Evolutionary conservation across 2,329 filamentous ascomycete genomes (phyloP).

Genomic region (Xylaria sp.): DNA sequence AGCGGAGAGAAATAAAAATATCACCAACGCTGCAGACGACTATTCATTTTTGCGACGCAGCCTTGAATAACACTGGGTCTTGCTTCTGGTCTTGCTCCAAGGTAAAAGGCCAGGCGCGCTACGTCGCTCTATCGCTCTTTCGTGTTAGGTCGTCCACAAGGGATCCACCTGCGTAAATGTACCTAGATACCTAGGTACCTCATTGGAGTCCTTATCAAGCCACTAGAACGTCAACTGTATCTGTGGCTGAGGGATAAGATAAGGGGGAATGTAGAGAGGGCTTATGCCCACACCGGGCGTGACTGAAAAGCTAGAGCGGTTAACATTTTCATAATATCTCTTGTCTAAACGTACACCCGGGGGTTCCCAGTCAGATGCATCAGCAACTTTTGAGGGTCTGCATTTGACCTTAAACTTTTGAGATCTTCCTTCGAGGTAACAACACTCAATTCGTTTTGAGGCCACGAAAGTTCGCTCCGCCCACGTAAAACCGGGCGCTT

Average conservation of each 20-base stretch:
- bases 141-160: background rate
- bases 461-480: background rate
- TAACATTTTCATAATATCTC: background rate
- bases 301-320: background rate
- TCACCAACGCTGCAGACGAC: slow-evolving; percentile 14
- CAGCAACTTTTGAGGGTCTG: slow-evolving; percentile 19
- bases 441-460: background rate
- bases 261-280: background rate
- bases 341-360: background rate
- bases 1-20: slow-evolving; percentile 11
- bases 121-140: background rate
- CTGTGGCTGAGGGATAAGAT: slow-evolving; percentile 12
- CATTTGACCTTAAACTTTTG: background rate
- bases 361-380: background rate
- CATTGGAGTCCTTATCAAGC: background rate
- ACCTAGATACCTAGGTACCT: no score
- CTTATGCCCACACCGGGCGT: background rate
- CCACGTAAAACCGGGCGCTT: background rate
- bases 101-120: slow-evolving; percentile 12
- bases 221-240: background rate
- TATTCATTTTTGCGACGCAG: slow-evolving; percentile 37
- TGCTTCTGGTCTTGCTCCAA: slow-evolving; percentile 7
- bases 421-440: background rate
- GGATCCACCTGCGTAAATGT: background rate
- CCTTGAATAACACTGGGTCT: slow-evolving; percentile 15